Evolutionary conservation across 1,139 yeast genomes (phyloP).

Genomic region (Yamadazyma dendronema): DNA sequence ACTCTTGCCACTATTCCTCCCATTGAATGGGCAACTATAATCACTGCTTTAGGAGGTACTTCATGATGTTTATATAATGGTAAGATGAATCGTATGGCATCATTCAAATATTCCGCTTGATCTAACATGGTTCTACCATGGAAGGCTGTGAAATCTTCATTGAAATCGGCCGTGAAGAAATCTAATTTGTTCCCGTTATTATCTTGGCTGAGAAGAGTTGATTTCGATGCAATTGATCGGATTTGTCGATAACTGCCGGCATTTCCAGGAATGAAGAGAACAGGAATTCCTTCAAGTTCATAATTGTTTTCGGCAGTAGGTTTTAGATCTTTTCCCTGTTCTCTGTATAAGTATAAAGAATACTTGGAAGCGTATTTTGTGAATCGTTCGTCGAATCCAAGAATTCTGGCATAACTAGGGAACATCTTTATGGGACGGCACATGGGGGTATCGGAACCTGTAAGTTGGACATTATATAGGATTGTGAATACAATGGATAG

Average conservation of each 20-base stretch:
- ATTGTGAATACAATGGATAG: slow-evolving; percentile 12
- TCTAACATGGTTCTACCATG: slow-evolving; percentile 92
- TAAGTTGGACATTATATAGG: slow-evolving; percentile 20
- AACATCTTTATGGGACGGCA: slow-evolving; percentile 69
- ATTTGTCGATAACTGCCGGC: slow-evolving; percentile 94
- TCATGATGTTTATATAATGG: slow-evolving; percentile 49
- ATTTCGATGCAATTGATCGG: slow-evolving; percentile 84
- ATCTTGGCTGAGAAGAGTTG: slow-evolving; percentile 48
- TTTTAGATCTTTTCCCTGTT: slow-evolving; percentile 65
- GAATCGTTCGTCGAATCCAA: slow-evolving; percentile 68
- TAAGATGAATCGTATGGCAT: slow-evolving; percentile 76
- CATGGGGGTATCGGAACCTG: slow-evolving; percentile 35
- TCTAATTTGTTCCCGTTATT: slow-evolving; percentile 48
- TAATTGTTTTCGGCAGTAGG: slow-evolving; percentile 41
- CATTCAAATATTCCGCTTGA: slow-evolving; percentile 91
- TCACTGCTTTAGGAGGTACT: slow-evolving; percentile 64
- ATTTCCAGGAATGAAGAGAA: slow-evolving; percentile 92
- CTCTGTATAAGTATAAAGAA: slow-evolving; percentile 76
- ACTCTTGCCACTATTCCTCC: slow-evolving; percentile 92
- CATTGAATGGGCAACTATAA: slow-evolving; percentile 91
- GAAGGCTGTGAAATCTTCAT: slow-evolving; percentile 94
- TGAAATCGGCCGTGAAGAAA: slow-evolving; percentile 87
- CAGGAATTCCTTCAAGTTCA: slow-evolving; percentile 73
- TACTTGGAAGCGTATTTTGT: slow-evolving; percentile 78
- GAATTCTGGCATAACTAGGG: slow-evolving; percentile 73